phyloP scores from a whole-genome alignment of 306 rosid genomes.

The Dryas octopetala region DNA sequence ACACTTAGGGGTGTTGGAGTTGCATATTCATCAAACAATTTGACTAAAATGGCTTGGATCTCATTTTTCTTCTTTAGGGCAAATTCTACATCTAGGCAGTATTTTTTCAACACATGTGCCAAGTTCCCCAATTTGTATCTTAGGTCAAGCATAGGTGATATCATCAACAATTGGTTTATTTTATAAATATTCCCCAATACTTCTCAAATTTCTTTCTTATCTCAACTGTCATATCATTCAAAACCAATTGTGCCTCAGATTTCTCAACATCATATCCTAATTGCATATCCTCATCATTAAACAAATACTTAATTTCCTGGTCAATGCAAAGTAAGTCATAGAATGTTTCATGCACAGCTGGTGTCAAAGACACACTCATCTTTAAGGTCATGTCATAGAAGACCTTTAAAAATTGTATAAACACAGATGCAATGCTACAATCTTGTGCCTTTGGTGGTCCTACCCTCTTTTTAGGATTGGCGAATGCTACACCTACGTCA shows the following conservation, averaged over 20 bases:
- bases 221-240: neutral
- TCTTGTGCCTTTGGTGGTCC: neutral
- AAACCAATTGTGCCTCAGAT: neutral
- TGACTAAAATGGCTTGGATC: too few relatives aligned
- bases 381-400: neutral
- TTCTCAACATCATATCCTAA: neutral
- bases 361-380: neutral
- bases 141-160: neutral
- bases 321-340: neutral
- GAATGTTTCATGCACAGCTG: neutral
- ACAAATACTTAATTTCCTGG: neutral
- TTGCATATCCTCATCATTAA: neutral
- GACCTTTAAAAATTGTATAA: neutral
- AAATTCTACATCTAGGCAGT: too few relatives aligned
- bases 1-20: too few relatives aligned
- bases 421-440: neutral
- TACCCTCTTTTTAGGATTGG: neutral
- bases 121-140: too few relatives aligned
- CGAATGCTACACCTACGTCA: neutral
- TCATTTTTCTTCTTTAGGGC: too few relatives aligned
- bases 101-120: too few relatives aligned
- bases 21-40: too few relatives aligned
- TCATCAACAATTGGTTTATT: neutral
- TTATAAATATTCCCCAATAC: too few relatives aligned
- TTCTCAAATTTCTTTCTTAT: too few relatives aligned